Percentiles rank a stretch among this genome's conserved stretches.
These are phyloP conservation scores for Aspergillus niger DNA, from an alignment of 2,329 filamentous ascomycete genomes.

Conservation along the genomic window DNA sequence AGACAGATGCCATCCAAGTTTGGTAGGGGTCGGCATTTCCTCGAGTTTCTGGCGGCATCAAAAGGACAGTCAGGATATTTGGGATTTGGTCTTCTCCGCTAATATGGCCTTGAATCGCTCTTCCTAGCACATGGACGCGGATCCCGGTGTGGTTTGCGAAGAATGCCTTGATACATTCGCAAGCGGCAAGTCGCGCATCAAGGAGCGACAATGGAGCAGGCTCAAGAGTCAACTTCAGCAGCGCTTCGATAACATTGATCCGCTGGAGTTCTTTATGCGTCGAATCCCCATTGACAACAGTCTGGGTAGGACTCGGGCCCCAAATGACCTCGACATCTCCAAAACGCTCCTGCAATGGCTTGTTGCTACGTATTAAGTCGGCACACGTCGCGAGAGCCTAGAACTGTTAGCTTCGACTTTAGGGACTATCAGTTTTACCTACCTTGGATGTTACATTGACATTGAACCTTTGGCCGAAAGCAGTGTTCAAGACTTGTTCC, in stretches of 20 bases:
- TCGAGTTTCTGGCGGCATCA: constrained; percentile 65
- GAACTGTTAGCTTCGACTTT: constrained; percentile 16
- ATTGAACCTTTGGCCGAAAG: constrained; percentile 73
- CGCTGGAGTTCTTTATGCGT: constrained; percentile 55
- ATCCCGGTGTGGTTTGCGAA: constrained; percentile 80
- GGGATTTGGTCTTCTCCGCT: constrained; percentile 78
- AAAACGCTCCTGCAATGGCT: constrained; percentile 80
- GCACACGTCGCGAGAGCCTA: constrained; percentile 82
- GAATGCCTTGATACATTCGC: constrained; percentile 90
- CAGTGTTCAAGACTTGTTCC: constrained; percentile 76
- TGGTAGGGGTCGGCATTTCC: constrained; percentile 78
- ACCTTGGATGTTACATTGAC: constrained; percentile 81
- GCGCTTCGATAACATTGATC: constrained; percentile 89
- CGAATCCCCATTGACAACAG: constrained; percentile 38
- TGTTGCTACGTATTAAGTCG: constrained; percentile 82
- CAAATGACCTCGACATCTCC: constrained; percentile 75
- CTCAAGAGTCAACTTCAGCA: constrained; percentile 79
- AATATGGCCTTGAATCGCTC: constrained; percentile 84
- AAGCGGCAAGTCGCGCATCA: constrained; percentile 80
- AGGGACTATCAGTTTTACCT: constrained; percentile 22
- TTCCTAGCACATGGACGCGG: constrained; percentile 77
- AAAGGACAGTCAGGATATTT: constrained; percentile 82
- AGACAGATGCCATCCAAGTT: constrained; percentile 83
- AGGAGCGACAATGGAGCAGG: constrained; percentile 68
- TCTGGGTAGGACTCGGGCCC: constrained; percentile 27